A percentile compares a stretch with the other conserved stretches of the same genome.
Conservation (phyloP, 495 filamentous ascomycete species). For the Stereocaulon alpinum region DNA sequence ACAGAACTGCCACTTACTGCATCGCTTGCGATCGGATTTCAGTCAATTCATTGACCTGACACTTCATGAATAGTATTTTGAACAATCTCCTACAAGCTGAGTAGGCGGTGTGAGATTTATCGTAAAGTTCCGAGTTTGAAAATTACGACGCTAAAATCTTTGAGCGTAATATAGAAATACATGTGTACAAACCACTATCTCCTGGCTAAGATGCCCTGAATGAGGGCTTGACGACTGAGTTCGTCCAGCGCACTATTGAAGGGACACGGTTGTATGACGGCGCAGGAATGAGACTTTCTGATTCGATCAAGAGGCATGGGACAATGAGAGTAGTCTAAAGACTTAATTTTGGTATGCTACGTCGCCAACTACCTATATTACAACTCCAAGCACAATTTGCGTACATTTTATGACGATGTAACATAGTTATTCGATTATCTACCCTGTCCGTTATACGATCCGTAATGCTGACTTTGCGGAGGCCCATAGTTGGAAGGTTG, state of each 20-base stretch:
- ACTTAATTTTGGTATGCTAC: background rate
- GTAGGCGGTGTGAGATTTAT: background rate
- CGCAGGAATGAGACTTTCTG: too few species aligned
- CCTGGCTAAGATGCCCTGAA: too few species aligned
- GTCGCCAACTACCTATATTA: too few species aligned
- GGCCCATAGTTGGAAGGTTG: constrained; percentile 1
- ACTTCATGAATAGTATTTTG: too few species aligned
- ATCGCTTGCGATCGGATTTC: background rate
- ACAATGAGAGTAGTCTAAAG: background rate
- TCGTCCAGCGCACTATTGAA: background rate
- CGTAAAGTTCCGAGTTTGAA: background rate
- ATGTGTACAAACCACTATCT: too few species aligned
- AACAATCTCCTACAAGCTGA: background rate
- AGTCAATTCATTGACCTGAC: background rate
- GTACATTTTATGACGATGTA: background rate
- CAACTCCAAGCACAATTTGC: background rate
- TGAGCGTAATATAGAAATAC: too few species aligned
- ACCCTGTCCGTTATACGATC: constrained; percentile 1
- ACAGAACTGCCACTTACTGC: background rate
- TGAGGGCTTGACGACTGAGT: too few species aligned
- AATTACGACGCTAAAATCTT: background rate
- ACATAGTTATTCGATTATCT: background rate
- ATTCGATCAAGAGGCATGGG: background rate
- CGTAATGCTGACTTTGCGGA: constrained; percentile 5
- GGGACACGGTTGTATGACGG: background rate